Conservation (phyloP, 106 monocot genomes). For the Alisma plantagoaquatica region DNA sequence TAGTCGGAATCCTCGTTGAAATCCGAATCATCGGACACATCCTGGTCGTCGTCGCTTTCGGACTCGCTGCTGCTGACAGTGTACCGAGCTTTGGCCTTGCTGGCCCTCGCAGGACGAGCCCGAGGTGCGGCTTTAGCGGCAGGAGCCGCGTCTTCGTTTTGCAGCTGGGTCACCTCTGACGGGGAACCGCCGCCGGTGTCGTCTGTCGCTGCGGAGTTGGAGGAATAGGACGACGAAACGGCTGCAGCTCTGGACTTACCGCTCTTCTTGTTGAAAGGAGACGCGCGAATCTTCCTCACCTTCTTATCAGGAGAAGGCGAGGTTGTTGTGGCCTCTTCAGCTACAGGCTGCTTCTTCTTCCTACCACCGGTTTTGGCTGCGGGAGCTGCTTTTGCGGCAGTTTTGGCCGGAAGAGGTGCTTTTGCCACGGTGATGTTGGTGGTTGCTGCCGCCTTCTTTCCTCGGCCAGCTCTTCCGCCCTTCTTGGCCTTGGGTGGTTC, state of each 20-base stretch:
- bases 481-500: constrained; percentile 27
- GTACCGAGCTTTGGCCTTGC: constrained; percentile 1
- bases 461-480: constrained; percentile 22
- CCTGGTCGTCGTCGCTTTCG: constrained; percentile 20
- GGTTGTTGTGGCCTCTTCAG: constrained; percentile 32
- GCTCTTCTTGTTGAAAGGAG: constrained; percentile 96
- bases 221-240: too few species aligned
- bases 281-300: constrained; percentile 76
- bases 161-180: neutral
- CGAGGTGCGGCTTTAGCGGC: constrained; percentile 5
- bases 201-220: neutral
- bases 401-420: too few species aligned
- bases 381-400: neutral
- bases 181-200: neutral
- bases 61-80: constrained; percentile 27
- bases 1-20: constrained; percentile 32
- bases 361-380: constrained; percentile 23
- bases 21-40: constrained; percentile 32
- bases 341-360: constrained; percentile 29
- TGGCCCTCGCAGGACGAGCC: constrained; percentile 31
- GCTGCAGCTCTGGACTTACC: constrained; percentile 11
- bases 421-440: constrained; percentile 14
- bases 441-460: constrained; percentile 15
- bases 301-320: constrained; percentile 74
- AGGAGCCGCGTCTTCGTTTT: neutral